These are phyloP conservation scores for Cucumis melo DNA, from an alignment of 306 rosid species.

Conservation along the genomic window DNA sequence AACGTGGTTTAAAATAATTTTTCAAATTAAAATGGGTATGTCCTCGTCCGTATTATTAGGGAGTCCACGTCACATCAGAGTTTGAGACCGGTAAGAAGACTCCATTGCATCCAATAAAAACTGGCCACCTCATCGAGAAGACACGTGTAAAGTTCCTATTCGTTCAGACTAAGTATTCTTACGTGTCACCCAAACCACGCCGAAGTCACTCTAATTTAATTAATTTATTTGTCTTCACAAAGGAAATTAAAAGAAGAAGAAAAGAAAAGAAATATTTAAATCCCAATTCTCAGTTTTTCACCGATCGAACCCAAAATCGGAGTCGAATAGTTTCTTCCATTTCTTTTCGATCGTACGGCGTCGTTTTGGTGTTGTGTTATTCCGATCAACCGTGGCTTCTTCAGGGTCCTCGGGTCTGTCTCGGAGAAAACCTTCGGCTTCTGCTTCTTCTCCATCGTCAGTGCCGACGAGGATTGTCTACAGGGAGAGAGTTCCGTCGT, in stretches of 20 bases:
- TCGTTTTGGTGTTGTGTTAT: conserved; percentile 15
- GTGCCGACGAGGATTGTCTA: conserved; percentile 52
- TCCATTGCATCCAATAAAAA: neutral
- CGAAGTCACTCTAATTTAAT: neutral
- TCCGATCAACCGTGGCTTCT: conserved; percentile 86
- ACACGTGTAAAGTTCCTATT: neutral
- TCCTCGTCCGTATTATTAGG: no score
- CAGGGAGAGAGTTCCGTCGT: conserved; percentile 30
- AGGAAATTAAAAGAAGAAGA: neutral
- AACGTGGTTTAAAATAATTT: no score
- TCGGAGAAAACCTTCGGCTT: conserved; percentile 69
- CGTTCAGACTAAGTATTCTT: neutral
- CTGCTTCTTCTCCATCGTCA: conserved; percentile 20
- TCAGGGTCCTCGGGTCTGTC: conserved; percentile 56
- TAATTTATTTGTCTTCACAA: neutral
- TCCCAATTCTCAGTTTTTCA: neutral
- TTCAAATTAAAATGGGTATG: no score
- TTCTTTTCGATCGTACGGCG: neutral
- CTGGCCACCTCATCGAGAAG: neutral
- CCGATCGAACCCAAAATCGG: neutral
- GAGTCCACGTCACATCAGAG: neutral
- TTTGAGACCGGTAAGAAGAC: neutral
- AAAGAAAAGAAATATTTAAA: neutral
- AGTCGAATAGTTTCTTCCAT: neutral
- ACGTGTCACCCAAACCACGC: neutral